Evolutionary conservation across 352 stramenopile species (phyloP), one percentile per base, ranked within the genome.

Genomic region (Phytopythium vexans): DNA sequence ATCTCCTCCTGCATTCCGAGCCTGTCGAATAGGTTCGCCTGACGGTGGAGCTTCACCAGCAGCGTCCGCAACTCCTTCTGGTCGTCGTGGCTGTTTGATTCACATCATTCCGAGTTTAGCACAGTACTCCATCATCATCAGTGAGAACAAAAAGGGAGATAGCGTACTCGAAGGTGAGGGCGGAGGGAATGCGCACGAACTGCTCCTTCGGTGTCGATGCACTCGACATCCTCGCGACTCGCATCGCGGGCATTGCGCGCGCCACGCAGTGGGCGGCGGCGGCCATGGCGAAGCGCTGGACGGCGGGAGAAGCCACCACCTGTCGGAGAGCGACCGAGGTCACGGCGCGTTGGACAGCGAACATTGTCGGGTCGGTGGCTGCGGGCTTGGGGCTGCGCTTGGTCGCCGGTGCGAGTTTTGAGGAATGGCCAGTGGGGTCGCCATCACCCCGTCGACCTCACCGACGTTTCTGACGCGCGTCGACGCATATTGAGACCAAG

Each of bases 11-110:
- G 74, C 46, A 76, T 60, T 16, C 82, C 82, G 16, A 56, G 27
- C 35, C 55, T 63, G 59, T 92, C 82, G 27, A 42, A 62, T 47
- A 66, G 46, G 54, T 89, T 82, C 4, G 81, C 69, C 59, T 93
- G 81, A 4, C 66, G 60, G 66, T 93, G 86, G 54, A 93, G 43
- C 76, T 92, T 93, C 65, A 84, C 69, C 46, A 93, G 64, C 41
- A 93, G 55, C 68, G 86, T 88, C 65, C 83, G 83, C 32, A 93
- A 80, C 36, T 86, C 61, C 68, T 86, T 89, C 66, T 93, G 81
- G 55, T 93, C 83, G 53, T 89, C 70, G 70, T 93, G 92, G 65
- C 83, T 93, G 54, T 15, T 57, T 14, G 54, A 3, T 40, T 38
- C 47, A 44, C 16, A 41, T 6, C 34, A n/a, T 1, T 15, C 11